Percentiles rank a stretch among this genome's conserved stretches.
phyloP scores from a whole-genome alignment of 2,329 filamentous ascomycete species.

The Trichoderma harzianum region DNA sequence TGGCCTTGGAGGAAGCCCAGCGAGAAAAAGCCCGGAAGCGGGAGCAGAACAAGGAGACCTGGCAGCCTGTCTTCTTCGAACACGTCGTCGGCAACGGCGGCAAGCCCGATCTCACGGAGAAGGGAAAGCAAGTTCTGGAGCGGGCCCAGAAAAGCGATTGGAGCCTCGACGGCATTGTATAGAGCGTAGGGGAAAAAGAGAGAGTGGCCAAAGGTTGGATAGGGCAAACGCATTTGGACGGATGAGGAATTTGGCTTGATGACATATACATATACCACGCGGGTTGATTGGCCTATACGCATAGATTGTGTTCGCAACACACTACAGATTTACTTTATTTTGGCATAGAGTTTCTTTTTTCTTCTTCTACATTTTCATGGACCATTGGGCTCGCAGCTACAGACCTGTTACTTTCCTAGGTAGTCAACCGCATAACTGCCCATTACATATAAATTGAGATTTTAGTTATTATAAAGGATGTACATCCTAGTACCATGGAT shows the following conservation, averaged over 20 bases:
- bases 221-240: not conserved
- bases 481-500: not conserved
- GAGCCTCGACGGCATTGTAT: slow-evolving; percentile 45
- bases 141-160: slow-evolving; percentile 53
- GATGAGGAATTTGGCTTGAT: not conserved
- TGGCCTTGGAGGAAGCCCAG: slow-evolving; percentile 88
- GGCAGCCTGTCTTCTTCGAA: slow-evolving; percentile 86
- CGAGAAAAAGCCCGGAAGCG: slow-evolving; percentile 79
- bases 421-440: not conserved
- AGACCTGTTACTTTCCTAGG: not conserved
- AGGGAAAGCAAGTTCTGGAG: slow-evolving; percentile 49
- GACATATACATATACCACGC: slow-evolving; percentile 16
- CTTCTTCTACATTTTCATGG: not conserved
- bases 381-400: not conserved
- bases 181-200: not conserved
- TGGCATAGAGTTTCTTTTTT: not conserved
- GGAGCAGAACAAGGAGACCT: slow-evolving; percentile 65
- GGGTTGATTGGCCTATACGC: slow-evolving; percentile 9
- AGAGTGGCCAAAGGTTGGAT: not conserved
- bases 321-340: not conserved
- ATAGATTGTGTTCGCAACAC: slow-evolving; percentile 18
- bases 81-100: slow-evolving; percentile 54
- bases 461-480: not conserved
- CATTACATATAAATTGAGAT: not conserved
- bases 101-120: slow-evolving; percentile 53